Percentiles rank a stretch among this genome's conserved stretches.
Conservation (phyloP, 768 basidiomycete species). For the Piloderma croceum region DNA sequence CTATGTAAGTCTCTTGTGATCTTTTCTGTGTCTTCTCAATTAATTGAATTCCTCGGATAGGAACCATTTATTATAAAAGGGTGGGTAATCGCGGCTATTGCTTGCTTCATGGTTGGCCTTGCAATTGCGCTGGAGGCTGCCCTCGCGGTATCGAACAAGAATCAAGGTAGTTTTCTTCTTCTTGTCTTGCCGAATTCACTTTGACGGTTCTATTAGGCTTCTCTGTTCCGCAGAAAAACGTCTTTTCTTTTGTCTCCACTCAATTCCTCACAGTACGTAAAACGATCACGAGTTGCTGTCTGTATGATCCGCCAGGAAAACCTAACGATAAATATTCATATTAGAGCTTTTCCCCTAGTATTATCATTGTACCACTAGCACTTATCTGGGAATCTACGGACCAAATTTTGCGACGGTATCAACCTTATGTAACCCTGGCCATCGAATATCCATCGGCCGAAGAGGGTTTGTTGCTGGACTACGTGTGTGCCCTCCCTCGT, state of each 20-base stretch:
- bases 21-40: neutral
- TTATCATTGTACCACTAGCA: constrained; percentile 47
- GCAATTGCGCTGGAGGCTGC: constrained; percentile 46
- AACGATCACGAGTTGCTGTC: constrained; percentile 6
- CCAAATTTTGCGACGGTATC: constrained; percentile 50
- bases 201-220: constrained; percentile 39
- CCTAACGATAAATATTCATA: too few relatives aligned
- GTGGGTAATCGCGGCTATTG: constrained; percentile 34
- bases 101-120: constrained; percentile 39
- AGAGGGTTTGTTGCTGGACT: constrained; percentile 60
- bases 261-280: constrained; percentile 40
- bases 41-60: constrained; percentile 8
- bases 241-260: constrained; percentile 43
- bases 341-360: constrained; percentile 58
- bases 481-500: constrained; percentile 36
- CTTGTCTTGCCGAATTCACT: constrained; percentile 1
- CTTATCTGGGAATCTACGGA: constrained; percentile 48
- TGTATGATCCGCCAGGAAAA: too few relatives aligned
- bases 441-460: constrained; percentile 49
- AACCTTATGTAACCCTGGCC: constrained; percentile 58
- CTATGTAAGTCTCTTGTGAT: constrained; percentile 33
- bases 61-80: constrained; percentile 29
- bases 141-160: constrained; percentile 34
- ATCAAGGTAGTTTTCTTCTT: constrained; percentile 19
- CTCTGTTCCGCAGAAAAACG: constrained; percentile 41